phyloP scores from a whole-genome alignment of 2,329 filamentous ascomycete species.

The Cordyceps farinosa region DNA sequence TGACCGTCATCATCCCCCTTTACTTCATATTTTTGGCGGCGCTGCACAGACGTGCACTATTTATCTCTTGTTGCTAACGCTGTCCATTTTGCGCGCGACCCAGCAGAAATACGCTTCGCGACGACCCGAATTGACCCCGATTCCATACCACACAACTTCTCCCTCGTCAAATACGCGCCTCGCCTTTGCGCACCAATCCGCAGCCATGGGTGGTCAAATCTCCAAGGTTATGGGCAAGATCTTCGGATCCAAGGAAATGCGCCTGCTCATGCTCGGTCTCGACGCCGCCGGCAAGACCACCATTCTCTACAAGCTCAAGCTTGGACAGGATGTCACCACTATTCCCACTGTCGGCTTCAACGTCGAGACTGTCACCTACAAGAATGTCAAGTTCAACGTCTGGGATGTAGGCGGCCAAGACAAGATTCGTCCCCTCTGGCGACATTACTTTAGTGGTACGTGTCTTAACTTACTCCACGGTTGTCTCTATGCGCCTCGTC shows the following conservation, averaged over 20 bases:
- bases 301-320: constrained; percentile 98
- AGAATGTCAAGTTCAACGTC: constrained; percentile 99
- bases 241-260: constrained; percentile 99
- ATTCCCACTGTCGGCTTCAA: constrained; percentile 99
- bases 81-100: background rate
- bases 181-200: constrained; percentile 19
- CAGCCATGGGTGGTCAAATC: constrained; percentile 84
- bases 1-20: background rate
- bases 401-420: constrained; percentile 99
- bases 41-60: background rate
- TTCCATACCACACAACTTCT: background rate
- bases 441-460: constrained; percentile 86
- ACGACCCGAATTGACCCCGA: background rate
- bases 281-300: constrained; percentile 99
- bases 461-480: background rate
- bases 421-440: constrained; percentile 96
- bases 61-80: background rate
- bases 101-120: background rate
- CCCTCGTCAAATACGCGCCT: constrained; percentile 7
- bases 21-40: background rate
- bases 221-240: constrained; percentile 98
- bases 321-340: constrained; percentile 95
- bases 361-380: constrained; percentile 97
- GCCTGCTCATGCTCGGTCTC: constrained; percentile 94
- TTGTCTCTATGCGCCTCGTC: background rate